phyloP scores from a whole-genome alignment of 2,329 filamentous ascomycete genomes.

The Cercospora berteroae region DNA sequence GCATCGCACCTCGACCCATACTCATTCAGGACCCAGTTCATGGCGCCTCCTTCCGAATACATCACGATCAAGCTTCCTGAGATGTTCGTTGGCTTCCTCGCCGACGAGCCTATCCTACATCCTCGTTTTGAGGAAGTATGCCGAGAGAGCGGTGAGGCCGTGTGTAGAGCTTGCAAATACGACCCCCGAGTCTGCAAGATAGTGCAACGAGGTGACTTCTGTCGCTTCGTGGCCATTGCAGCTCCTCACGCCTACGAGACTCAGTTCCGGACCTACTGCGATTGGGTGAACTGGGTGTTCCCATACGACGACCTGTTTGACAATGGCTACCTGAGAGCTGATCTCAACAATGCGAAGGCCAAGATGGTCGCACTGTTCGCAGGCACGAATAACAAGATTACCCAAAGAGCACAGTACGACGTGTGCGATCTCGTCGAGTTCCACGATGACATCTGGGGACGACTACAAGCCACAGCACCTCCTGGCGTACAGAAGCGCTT shows the following conservation, averaged over 20 bases:
- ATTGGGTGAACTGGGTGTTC: constrained; percentile 9
- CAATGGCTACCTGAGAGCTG: constrained; percentile 5
- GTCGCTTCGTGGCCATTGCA: background rate
- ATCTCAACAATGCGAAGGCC: background rate
- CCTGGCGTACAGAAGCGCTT: background rate
- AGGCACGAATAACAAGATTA: background rate
- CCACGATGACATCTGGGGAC: background rate
- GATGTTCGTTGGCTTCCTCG: background rate
- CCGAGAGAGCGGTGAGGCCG: background rate
- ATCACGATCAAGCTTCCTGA: background rate
- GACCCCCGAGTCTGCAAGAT: background rate
- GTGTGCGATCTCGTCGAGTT: background rate
- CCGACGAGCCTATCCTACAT: background rate
- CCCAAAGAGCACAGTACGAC: background rate
- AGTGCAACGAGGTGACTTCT: background rate
- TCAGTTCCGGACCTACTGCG: background rate
- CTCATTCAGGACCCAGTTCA: background rate
- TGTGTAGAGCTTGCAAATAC: background rate
- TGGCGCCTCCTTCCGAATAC: background rate
- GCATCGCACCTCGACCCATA: background rate
- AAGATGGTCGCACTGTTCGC: background rate
- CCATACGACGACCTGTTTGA: constrained; percentile 12
- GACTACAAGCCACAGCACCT: background rate
- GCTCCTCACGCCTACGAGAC: background rate
- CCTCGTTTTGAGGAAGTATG: background rate